Conservation (phyloP, 116 monocot genomes). For the Zostera marina region DNA sequence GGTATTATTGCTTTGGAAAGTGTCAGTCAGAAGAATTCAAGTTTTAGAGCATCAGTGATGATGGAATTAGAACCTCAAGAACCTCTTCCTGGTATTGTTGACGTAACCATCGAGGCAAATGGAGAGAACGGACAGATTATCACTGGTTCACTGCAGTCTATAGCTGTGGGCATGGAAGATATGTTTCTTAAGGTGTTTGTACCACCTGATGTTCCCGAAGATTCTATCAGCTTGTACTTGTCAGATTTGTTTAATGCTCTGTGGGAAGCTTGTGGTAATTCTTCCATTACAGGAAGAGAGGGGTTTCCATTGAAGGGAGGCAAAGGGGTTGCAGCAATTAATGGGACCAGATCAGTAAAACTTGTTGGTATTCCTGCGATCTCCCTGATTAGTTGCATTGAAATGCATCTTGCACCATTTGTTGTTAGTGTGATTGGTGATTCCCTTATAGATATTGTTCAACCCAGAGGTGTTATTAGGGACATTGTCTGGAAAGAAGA, state of each 20-base stretch:
- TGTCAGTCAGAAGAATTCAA: conserved; percentile 14
- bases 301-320: conserved; percentile 59
- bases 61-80: conserved; percentile 80
- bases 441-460: conserved; percentile 26
- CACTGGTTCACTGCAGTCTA: conserved; percentile 42
- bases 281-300: conserved; percentile 47
- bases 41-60: conserved; percentile 23
- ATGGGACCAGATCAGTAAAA: conserved; percentile 79
- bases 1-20: conserved; percentile 31
- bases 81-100: conserved; percentile 64
- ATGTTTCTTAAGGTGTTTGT: conserved; percentile 61
- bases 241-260: conserved; percentile 69
- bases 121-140: conserved; percentile 56
- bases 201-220: conserved; percentile 36
- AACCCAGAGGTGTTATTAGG: conserved; percentile 34
- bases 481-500: conserved; percentile 52
- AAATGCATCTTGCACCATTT: conserved; percentile 45
- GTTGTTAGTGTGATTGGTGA: conserved; percentile 51
- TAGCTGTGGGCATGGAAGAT: conserved; percentile 79
- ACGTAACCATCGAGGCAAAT: conserved; percentile 53
- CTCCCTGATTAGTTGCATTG: conserved; percentile 40
- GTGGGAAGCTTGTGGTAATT: conserved; percentile 82
- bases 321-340: conserved; percentile 60
- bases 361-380: conserved; percentile 43
- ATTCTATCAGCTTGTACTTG: conserved; percentile 23